These are phyloP conservation scores for Adiantum capillusveneris DNA, from an alignment of 75 land plant species.

Conservation along the genomic window DNA sequence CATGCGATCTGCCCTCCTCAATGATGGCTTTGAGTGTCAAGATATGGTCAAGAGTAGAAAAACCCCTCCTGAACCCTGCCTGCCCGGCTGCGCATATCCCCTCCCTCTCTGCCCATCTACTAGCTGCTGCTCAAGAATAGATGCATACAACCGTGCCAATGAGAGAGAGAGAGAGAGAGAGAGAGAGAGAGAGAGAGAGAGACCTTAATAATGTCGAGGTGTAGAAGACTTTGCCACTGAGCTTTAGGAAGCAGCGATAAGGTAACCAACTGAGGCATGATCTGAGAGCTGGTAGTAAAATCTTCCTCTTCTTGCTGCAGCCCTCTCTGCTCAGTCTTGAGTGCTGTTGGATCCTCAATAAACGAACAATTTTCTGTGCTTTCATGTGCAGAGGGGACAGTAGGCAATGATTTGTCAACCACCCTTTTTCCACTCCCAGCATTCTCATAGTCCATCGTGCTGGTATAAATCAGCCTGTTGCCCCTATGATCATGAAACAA, in stretches of 20 bases:
- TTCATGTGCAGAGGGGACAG: constrained; percentile 40
- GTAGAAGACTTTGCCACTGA: constrained; percentile 93
- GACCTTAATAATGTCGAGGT: constrained; percentile 92
- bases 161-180: constrained; percentile 4
- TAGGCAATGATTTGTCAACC: constrained; percentile 56
- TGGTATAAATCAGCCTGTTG: constrained; percentile 79
- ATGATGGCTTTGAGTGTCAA: too few species aligned
- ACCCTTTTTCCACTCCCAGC: constrained; percentile 65
- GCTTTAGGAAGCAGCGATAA: constrained; percentile 82
- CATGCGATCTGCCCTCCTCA: too few species aligned
- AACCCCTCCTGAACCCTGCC: too few species aligned
- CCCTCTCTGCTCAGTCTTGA: neutral
- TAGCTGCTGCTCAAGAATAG: too few species aligned
- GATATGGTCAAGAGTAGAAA: too few species aligned
- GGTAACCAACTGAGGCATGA: constrained; percentile 71
- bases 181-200: neutral
- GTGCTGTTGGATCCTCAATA: neutral
- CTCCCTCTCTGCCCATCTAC: too few species aligned
- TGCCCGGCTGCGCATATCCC: too few species aligned
- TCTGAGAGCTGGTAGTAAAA: constrained; percentile 6
- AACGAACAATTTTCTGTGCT: neutral
- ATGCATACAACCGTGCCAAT: neutral
- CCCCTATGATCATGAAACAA: constrained; percentile 56
- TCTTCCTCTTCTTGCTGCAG: neutral
- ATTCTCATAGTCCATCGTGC: constrained; percentile 29